Evolutionary conservation across 139 green algal species (phyloP), one percentile per base, ranked within the genome.

Genomic region (Bryopsis sp.): DNA sequence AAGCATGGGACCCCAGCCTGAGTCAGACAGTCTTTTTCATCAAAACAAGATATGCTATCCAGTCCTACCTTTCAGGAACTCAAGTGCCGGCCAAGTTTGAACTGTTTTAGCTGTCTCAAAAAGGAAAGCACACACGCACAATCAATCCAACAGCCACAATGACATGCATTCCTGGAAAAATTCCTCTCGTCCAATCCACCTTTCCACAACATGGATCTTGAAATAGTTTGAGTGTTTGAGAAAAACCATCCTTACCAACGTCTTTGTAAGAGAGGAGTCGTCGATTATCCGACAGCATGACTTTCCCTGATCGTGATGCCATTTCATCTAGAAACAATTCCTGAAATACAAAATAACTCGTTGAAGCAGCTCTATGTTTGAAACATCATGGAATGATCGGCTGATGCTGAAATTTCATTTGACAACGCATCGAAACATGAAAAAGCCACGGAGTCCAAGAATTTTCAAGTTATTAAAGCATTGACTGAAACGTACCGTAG

Each of bases 61-160:
- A n/a, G n/a, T n/a, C 43, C 43, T 19, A 54, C 43, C 43, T 54
- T 54, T 54, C 11, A 54, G 43, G 43, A 54, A 54, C 43, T 54
- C 43, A 11, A 54, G 43, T 54, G 43, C 15, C 43, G 11, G 15
- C 43, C 43, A 54, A 54, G 43, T 26, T 19, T 54, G 43, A 26
- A 54, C 43, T 54, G 43, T 54, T 19, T 54, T 11, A 54, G 43
- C 43, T 54, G 43, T 26, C 19, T 11, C 43, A 11, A 19, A 54
- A 11, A 54, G 15, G 19, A 11, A 54, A 54, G 43, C 19, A 54
- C 43, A 54, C 43, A 19, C 11, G 19, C 19, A 54, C 15, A 54
- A 54, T 54, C 19, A 54, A 11, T 54, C 11, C 43, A 19, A 26
- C 19, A 19, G 19, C 19, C 43, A 54, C 19, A 54, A 26, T 54